These are phyloP conservation scores for Alternaria panax DNA, from an alignment of 2,329 filamentous ascomycete genomes.

Conservation along the genomic window DNA sequence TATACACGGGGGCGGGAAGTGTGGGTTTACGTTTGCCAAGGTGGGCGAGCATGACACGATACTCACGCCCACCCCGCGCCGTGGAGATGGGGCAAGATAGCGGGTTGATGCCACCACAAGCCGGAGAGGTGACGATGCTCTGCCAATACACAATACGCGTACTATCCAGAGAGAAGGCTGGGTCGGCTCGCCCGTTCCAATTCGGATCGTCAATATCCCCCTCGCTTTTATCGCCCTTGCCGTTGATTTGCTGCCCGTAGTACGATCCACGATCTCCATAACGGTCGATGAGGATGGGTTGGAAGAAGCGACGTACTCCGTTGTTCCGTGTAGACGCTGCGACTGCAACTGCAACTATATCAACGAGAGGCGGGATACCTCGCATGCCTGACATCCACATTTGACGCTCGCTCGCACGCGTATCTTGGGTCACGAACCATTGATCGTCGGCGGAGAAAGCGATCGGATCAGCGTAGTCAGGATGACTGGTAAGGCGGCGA, in stretches of 20 bases:
- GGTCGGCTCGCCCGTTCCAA: slow-evolving; percentile 60
- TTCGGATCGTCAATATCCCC: slow-evolving; percentile 53
- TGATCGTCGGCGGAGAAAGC: slow-evolving; percentile 54
- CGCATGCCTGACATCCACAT: slow-evolving; percentile 55
- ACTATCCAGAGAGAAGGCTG: slow-evolving; percentile 52
- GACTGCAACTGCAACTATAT: slow-evolving; percentile 30
- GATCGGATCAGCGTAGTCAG: slow-evolving; percentile 56
- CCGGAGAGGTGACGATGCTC: slow-evolving; percentile 48
- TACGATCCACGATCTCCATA: slow-evolving; percentile 57
- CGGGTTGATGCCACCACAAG: slow-evolving; percentile 56
- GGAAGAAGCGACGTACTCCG: slow-evolving; percentile 56
- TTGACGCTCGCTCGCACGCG: slow-evolving; percentile 52
- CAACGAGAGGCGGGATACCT: slow-evolving; percentile 53
- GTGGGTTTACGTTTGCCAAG: slow-evolving; percentile 46
- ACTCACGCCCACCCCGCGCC: slow-evolving; percentile 48
- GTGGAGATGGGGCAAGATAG: slow-evolving; percentile 53
- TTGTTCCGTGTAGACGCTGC: slow-evolving; percentile 57
- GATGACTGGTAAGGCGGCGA: slow-evolving; percentile 54
- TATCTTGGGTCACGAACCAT: slow-evolving; percentile 57
- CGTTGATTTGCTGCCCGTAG: slow-evolving; percentile 55
- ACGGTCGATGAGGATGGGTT: slow-evolving; percentile 54
- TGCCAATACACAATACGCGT: slow-evolving; percentile 57
- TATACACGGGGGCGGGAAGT: slow-evolving; percentile 22
- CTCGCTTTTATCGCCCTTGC: slow-evolving; percentile 26
- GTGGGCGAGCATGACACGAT: slow-evolving; percentile 55